Evolutionary conservation across 83 land plant genomes (phyloP).

Genomic region (Thuja plicata): DNA sequence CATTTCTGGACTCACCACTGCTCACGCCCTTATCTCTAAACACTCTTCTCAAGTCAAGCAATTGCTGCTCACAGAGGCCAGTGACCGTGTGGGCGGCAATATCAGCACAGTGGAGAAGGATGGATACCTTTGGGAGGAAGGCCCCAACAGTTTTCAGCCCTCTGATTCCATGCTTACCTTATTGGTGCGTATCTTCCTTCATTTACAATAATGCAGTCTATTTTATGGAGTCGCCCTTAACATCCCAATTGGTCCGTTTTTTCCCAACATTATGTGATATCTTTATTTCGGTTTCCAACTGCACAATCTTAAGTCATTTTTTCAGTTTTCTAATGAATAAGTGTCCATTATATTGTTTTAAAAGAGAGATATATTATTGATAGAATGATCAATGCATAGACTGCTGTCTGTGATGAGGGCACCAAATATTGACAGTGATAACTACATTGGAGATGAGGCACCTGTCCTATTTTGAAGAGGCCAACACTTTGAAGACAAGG

Average conservation of each 20-base stretch:
- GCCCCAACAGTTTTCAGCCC: constrained; percentile 98
- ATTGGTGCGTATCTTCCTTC: constrained; percentile 45
- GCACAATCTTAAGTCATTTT: not conserved
- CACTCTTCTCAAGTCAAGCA: constrained; percentile 38
- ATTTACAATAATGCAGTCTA: not conserved
- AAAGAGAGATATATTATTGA: too few species aligned
- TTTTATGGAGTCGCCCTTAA: not conserved
- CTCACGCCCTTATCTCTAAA: constrained; percentile 76
- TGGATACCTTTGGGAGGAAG: constrained; percentile 96
- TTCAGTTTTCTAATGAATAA: too few species aligned
- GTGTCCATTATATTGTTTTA: too few species aligned
- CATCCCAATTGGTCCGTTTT: not conserved
- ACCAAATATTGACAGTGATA: too few species aligned
- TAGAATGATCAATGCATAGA: too few species aligned
- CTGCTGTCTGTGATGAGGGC: too few species aligned
- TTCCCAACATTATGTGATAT: not conserved
- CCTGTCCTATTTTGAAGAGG: too few species aligned
- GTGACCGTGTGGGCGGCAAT: constrained; percentile 88
- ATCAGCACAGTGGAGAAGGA: constrained; percentile 75
- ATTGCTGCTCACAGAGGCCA: constrained; percentile 83
- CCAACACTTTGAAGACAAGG: too few species aligned
- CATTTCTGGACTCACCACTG: constrained; percentile 85
- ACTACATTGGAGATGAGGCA: too few species aligned
- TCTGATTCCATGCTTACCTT: constrained; percentile 84
- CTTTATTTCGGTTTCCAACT: too few species aligned